Evolutionary conservation across 768 basidiomycete genomes (phyloP), one percentile per base, ranked within the genome.

Genomic region (Phanerochaete sordida): DNA sequence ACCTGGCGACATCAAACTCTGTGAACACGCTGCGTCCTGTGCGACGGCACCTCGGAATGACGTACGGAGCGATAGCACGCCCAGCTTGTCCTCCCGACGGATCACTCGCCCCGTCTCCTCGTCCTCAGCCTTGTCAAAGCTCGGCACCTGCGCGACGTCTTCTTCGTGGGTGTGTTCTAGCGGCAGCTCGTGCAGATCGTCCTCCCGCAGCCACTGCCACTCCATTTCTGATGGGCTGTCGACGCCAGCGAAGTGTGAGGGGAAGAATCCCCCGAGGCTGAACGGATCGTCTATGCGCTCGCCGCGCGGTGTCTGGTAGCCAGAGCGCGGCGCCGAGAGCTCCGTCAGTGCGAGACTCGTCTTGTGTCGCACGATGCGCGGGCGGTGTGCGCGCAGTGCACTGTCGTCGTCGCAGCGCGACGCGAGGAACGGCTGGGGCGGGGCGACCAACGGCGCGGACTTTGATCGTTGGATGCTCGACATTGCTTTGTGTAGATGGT

Each of bases 191-290:
- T 63, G 65, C 15, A 60, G 56, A 28, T 58, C 65, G 49, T 68
- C 70, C 31, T 68, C 60, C 58, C 68, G 67, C 66, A 79, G 65
- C 82, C 82, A 83, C 35, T 66, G 63, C 77, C 79, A 81, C 60
- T 73, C 71, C 56, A 72, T 70, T 67, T 70, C 70, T 48, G n/a
- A n/a, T n/a, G 57, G 65, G 56, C 23, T 59, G 49, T 61, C 54
- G 30, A 43, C 56, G 45, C 56, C 66, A 24, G 56, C 66, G 19
- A 66, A 58, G 44, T 63, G 63, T 11, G 77, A 64, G 3, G 82
- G 81, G 67, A 82, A 82, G 72, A 83, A 83, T 9, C 76, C 76
- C 31, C 69, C 68, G 58, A 84, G 72, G 66, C 70, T 79, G 72
- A 83, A 82, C 3, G 81, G 79, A 61, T 83, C 81, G 56, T 75